Evolutionary conservation across 208 protist genomes (phyloP), one percentile per base, ranked within the genome.

Genomic region (Trypanosomatidae sp.): DNA sequence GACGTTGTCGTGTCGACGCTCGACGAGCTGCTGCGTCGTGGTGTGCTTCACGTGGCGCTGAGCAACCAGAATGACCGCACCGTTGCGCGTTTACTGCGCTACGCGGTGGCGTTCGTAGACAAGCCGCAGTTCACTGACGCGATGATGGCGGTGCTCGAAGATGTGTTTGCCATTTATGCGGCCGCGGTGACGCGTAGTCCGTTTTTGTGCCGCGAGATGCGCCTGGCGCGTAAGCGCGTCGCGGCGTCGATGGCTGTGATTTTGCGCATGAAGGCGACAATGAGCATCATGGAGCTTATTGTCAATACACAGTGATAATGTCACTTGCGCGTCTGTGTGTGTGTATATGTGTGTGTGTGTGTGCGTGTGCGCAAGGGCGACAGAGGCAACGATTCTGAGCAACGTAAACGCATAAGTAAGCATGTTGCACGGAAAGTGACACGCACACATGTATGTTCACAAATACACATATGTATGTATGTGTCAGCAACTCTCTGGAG

Each of bases 21-120:
- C n/a, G 78, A 92, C 37, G 83, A 92, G 49, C 73, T 92, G 15
- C 37, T 85, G 6, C 74, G 75, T 18, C 74, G 83, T 44, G 75
- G 79, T 13, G 63, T 72, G 11, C 52, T 92, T 15, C 79, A 92
- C 32, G 63, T 92, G 1, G 78, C 78, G 1, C 55, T 92, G 16
- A 83, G 61, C 61, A 77, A 80, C 49, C 83, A 88, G 42, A 88
- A 88, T 38, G 83, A 92, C 39, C 66, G 79, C 13, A 80, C 78
- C 11, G 46, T 92, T 32, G 83, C 66, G 37, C 74, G 65, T 18
- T 43, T 92, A 8, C 62, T 92, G 25, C 75, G 79, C 26, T 92
- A 87, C 57, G 62, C 77, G 5, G 61, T 68, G 21, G 61, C 71
- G 24, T 70, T 75, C 50, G 61, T 87, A 23, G 78, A 87, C 42